Evolutionary conservation across 2,329 filamentous ascomycete species (phyloP).

Genomic region (Sporothrix globosa): DNA sequence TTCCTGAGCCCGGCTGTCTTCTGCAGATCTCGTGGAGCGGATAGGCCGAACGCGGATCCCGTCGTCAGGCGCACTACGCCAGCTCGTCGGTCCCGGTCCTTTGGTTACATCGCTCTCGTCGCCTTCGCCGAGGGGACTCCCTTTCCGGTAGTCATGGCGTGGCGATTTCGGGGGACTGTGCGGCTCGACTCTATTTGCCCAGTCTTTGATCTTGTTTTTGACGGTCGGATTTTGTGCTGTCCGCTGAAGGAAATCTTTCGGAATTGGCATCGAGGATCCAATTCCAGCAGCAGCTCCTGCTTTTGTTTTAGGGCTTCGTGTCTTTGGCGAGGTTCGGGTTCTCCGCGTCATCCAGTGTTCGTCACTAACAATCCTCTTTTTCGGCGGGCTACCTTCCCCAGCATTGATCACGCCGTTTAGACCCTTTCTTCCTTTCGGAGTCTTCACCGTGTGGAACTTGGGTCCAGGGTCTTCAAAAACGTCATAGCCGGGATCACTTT

Average conservation of each 20-base stretch:
- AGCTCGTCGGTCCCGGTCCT: conserved; percentile 33
- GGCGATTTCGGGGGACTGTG: conserved; percentile 46
- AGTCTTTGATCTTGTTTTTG: conserved; percentile 64
- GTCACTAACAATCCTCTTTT: conserved; percentile 91
- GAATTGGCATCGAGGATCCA: conserved; percentile 49
- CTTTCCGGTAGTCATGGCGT: conserved; percentile 33
- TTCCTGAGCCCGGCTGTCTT: conserved; percentile 1
- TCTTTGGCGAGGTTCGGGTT: conserved; percentile 51
- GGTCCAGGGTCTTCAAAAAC: conserved; percentile 35
- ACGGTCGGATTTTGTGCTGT: conserved; percentile 59
- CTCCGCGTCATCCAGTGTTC: conserved; percentile 76
- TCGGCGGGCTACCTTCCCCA: conserved; percentile 65
- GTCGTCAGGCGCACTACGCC: conserved; percentile 40
- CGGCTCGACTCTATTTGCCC: conserved; percentile 60
- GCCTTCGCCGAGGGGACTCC: conserved; percentile 24
- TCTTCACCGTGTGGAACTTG: conserved; percentile 28
- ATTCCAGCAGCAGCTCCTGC: conserved; percentile 35
- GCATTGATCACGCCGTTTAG: conserved; percentile 38
- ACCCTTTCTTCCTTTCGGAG: conserved; percentile 36
- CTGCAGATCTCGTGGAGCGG: conserved; percentile 31
- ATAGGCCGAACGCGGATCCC: conserved; percentile 48
- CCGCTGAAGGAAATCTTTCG: conserved; percentile 60
- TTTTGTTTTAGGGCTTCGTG: conserved; percentile 40
- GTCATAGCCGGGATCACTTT: conserved; percentile 29
- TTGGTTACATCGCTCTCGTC: conserved; percentile 38